Conservation (phyloP, 257 asterid species). For the Solanum paucissectum region DNA sequence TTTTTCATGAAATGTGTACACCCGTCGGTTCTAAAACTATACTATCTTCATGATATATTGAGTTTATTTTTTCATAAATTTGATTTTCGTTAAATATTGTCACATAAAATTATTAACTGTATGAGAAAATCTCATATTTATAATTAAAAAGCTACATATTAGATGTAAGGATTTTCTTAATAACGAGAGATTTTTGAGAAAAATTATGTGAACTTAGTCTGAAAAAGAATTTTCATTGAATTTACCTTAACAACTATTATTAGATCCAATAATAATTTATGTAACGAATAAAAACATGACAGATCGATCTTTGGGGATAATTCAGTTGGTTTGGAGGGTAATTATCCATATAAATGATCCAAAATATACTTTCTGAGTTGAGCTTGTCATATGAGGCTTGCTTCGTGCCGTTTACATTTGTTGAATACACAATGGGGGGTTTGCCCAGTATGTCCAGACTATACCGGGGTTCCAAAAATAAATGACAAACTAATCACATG, state of each 20-base stretch:
- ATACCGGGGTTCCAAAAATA: neutral
- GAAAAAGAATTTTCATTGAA: neutral
- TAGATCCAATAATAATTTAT: neutral
- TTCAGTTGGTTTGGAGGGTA: too few species aligned
- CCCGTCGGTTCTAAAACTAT: neutral
- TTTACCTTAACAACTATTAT: neutral
- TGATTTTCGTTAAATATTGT: neutral
- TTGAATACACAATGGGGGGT: too few species aligned
- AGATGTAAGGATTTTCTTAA: neutral
- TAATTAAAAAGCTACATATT: neutral
- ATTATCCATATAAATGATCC: too few species aligned
- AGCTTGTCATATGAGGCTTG: neutral
- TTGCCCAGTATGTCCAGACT: accelerated
- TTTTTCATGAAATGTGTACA: neutral
- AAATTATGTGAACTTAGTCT: neutral
- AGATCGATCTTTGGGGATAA: too few species aligned
- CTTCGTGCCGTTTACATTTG: too few species aligned
- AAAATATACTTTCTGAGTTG: neutral
- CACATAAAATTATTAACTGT: neutral
- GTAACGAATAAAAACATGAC: neutral
- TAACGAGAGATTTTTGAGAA: neutral
- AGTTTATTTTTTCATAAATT: neutral
- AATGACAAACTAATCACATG: neutral
- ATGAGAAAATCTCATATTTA: neutral
- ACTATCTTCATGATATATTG: neutral